phyloP scores from a whole-genome alignment of 129 eudicot species.

The Kitagawia praeruptora region DNA sequence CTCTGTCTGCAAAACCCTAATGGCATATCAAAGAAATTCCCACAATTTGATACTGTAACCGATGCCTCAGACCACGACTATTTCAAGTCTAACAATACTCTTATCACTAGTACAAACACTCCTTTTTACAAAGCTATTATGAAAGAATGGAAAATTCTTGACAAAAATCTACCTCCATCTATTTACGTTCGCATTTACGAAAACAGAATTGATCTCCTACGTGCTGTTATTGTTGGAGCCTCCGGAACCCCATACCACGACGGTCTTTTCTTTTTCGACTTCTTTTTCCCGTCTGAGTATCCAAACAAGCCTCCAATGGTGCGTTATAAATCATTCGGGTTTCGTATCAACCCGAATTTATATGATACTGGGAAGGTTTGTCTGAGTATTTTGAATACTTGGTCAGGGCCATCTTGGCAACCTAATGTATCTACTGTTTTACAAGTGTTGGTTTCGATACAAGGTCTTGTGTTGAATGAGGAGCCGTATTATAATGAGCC shows the following conservation, averaged over 20 bases:
- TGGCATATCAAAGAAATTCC: background rate
- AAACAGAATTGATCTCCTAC: slow-evolving; percentile 6
- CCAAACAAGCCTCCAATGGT: slow-evolving; percentile 1
- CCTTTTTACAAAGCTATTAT: background rate
- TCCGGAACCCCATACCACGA: slow-evolving; percentile 7
- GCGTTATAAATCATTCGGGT: background rate
- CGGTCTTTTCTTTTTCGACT: slow-evolving; percentile 8
- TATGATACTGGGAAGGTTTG: background rate
- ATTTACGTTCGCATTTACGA: slow-evolving; percentile 6
- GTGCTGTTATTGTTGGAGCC: slow-evolving; percentile 10
- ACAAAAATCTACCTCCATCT: background rate
- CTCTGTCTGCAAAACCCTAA: background rate
- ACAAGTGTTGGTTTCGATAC: slow-evolving; percentile 16
- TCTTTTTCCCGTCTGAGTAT: background rate
- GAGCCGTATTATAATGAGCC: slow-evolving; percentile 11
- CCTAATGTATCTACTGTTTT: background rate
- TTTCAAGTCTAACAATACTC: background rate
- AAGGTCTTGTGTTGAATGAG: slow-evolving; percentile 13
- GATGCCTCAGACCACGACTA: background rate
- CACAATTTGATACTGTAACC: background rate
- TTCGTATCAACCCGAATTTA: background rate
- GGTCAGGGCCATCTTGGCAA: background rate
- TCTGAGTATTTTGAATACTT: slow-evolving; percentile 4
- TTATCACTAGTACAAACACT: background rate
- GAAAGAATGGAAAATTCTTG: slow-evolving; percentile 11